Percentiles rank a stretch among this genome's conserved stretches.
phyloP scores from a whole-genome alignment of 192 early-diverging fungal species.

The Spizellomyces punctatus region DNA sequence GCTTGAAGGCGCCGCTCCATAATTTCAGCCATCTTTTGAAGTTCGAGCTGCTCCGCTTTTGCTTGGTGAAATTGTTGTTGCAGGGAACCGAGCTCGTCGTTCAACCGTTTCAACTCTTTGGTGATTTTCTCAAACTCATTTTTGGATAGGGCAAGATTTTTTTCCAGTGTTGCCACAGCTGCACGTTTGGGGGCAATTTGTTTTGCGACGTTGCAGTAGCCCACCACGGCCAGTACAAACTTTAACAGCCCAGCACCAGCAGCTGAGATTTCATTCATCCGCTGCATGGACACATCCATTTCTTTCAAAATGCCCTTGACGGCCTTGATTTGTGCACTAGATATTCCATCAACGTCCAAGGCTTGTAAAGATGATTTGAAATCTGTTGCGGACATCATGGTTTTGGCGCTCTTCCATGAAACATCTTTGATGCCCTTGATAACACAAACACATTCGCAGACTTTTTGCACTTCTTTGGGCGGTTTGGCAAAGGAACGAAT shows the following conservation, averaged over 20 bases:
- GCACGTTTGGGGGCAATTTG: constrained; percentile 59
- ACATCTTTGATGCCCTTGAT: constrained; percentile 68
- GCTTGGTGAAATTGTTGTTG: constrained; percentile 61
- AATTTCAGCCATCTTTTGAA: constrained; percentile 65
- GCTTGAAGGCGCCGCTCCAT: constrained; percentile 65
- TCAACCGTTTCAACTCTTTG: constrained; percentile 54
- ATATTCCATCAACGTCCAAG: constrained; percentile 59
- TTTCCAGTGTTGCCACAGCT: constrained; percentile 59
- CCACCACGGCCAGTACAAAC: constrained; percentile 62
- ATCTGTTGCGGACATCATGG: constrained; percentile 64
- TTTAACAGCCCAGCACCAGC: constrained; percentile 61
- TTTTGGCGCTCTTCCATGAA: constrained; percentile 66
- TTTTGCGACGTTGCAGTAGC: constrained; percentile 65
- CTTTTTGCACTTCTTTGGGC: constrained; percentile 66
- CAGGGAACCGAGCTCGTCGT: constrained; percentile 51
- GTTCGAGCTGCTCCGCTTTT: constrained; percentile 62
- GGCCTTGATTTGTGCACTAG: constrained; percentile 54
- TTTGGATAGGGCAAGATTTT: constrained; percentile 61
- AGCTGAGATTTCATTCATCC: constrained; percentile 64
- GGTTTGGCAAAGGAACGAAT: constrained; percentile 65
- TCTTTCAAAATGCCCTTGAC: constrained; percentile 59
- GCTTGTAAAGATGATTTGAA: constrained; percentile 58
- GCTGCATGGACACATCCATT: constrained; percentile 59
- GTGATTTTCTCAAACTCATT: constrained; percentile 64
- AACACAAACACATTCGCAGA: constrained; percentile 66